Base-by-base conservation (phyloP, 208 protist genomes). In the Acanthamoeba comandoni region DNA sequence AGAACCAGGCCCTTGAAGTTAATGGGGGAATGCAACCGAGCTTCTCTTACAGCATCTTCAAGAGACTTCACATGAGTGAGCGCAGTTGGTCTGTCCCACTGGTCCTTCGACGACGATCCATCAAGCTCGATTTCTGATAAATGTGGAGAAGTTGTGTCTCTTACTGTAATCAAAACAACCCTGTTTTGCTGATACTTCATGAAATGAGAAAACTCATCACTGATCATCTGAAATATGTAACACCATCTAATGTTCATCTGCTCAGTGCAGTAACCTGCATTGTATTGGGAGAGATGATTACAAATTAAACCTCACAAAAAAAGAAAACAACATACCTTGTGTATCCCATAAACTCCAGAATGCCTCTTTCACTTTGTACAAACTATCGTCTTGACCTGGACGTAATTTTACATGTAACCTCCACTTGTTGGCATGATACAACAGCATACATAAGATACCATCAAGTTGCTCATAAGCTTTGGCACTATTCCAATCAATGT, bases 1-100 rank as follows among this genome's bases (percentile, higher is more conserved):
- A n/a, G n/a, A 55, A 85, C 75, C 31, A 85, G 52, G 75, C 75
- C 75, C 52, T 64, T 58, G 75, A 85, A 85, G 39, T 51, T 48
- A 0, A 85, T 51, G 12, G 75, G 75, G 11, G 75, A 85, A 26
- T 85, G 75, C 9, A 29, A 48, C 39, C 75, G 13, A 17, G 51
- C 75, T 4, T 35, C 19, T 26, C 75, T 51, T 55, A 65, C 53
- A 29, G 51, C 29, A 9, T 22, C 39, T 31, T 62, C 75, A 3
- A 29, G 22, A n/a, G 31, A 51, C 29, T 31, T 51, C 1, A 64
- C 31, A 4, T 22, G 9, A 4, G 15, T 13, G 75, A 85, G 5
- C 65, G 22, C 12, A 19, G 70, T 22, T n/a, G 13, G 22, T 39
- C 35, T 73, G 67, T 75, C n/a, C 39, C 67, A 43, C 26, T 19